phyloP scores from a whole-genome alignment of 768 basidiomycete genomes.

The Collybia nuda region DNA sequence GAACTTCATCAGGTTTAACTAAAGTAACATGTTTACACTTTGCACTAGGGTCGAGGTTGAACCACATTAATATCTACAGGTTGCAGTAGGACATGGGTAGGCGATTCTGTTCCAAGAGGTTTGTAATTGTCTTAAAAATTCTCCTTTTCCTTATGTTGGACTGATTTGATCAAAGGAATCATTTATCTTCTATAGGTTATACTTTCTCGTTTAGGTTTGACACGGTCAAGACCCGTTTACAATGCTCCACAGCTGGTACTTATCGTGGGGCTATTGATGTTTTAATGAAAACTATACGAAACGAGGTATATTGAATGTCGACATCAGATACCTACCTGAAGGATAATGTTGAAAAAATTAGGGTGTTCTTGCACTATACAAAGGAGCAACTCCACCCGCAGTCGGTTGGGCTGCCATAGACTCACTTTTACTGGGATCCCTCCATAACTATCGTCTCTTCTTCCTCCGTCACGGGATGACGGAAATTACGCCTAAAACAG shows the following conservation, averaged over 20 bases:
- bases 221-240: conserved; percentile 72
- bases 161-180: no score
- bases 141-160: no score
- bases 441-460: conserved; percentile 72
- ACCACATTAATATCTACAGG: conserved; percentile 31
- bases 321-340: no score
- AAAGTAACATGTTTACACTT: conserved; percentile 32
- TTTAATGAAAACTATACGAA: conserved; percentile 52
- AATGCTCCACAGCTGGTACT: conserved; percentile 65
- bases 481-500: conserved; percentile 45
- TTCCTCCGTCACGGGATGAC: conserved; percentile 52
- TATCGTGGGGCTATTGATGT: conserved; percentile 65
- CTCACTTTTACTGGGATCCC: conserved; percentile 64
- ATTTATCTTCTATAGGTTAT: not conserved
- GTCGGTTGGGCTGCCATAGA: conserved; percentile 76
- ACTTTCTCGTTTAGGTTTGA: conserved; percentile 48
- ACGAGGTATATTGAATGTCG: conserved; percentile 45
- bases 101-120: conserved; percentile 10
- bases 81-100: conserved; percentile 72
- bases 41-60: not conserved
- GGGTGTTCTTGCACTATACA: conserved; percentile 69
- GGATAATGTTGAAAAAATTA: conserved; percentile 22
- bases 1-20: conserved; percentile 39
- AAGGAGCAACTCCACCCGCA: conserved; percentile 71
- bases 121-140: conserved; percentile 2